Evolutionary conservation across 768 basidiomycete genomes (phyloP).

Genomic region (Amanita pallidorosea): DNA sequence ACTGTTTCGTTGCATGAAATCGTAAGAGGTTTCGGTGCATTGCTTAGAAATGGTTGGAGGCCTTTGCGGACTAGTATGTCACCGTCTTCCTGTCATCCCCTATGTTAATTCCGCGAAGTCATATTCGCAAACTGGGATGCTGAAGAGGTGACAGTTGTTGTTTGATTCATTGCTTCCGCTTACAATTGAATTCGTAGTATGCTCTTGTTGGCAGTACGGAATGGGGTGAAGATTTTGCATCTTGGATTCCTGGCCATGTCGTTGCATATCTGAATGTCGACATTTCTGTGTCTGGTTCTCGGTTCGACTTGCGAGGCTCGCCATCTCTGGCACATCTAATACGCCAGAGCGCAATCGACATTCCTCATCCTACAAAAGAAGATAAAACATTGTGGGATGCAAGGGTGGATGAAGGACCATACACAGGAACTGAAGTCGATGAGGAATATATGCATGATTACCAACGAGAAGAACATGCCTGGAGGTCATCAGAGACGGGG

Average conservation of each 20-base stretch:
- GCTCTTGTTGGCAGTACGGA: slow-evolving; percentile 84
- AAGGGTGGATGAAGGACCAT: slow-evolving; percentile 46
- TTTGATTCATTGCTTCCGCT: not conserved
- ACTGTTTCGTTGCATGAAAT: slow-evolving; percentile 73
- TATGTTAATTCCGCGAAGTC: slow-evolving; percentile 20
- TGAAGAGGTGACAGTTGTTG: slow-evolving; percentile 42
- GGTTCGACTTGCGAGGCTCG: slow-evolving; percentile 48
- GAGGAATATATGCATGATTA: slow-evolving; percentile 30
- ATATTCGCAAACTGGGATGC: slow-evolving; percentile 70
- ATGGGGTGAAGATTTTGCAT: slow-evolving; percentile 86
- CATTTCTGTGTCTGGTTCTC: slow-evolving; percentile 51
- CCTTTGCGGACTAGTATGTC: slow-evolving; percentile 50
- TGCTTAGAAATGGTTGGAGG: slow-evolving; percentile 70
- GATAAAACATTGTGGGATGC: slow-evolving; percentile 76
- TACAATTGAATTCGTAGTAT: slow-evolving; percentile 18
- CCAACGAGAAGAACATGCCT: slow-evolving; percentile 20
- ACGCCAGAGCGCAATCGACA: slow-evolving; percentile 49
- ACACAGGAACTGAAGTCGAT: slow-evolving; percentile 26
- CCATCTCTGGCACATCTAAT: slow-evolving; percentile 80
- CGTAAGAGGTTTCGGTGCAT: slow-evolving; percentile 58
- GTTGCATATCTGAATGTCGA: slow-evolving; percentile 86
- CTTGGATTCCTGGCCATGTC: slow-evolving; percentile 70
- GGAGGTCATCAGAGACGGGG: slow-evolving; percentile 25
- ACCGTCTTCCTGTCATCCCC: not conserved
- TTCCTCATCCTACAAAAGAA: slow-evolving; percentile 62